These are phyloP conservation scores for Pichia sp. DNA, from an alignment of 1,139 yeast species.

Conservation along the genomic window DNA sequence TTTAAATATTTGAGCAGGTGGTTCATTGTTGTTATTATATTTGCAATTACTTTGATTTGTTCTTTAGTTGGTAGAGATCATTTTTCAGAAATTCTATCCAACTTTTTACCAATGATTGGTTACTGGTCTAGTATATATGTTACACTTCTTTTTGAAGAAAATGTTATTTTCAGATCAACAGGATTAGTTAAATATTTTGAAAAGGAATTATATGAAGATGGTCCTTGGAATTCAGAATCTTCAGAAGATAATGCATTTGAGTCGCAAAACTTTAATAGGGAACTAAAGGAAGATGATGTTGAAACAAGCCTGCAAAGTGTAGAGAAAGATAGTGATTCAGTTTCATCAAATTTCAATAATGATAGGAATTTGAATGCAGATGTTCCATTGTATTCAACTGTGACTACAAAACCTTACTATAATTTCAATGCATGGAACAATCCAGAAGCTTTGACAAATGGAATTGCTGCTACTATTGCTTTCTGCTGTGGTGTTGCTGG, in stretches of 20 bases:
- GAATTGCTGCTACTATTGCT: constrained; percentile 69
- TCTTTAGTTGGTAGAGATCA: constrained; percentile 72
- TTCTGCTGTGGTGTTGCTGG: constrained; percentile 83
- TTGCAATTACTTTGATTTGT: constrained; percentile 58
- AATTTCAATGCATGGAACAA: constrained; percentile 59
- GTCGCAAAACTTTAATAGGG: too few relatives aligned
- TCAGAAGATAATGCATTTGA: neutral
- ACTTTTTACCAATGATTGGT: constrained; percentile 89
- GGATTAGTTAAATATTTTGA: constrained; percentile 43
- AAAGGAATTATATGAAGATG: constrained; percentile 37
- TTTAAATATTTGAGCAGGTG: constrained; percentile 71
- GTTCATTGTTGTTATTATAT: constrained; percentile 62
- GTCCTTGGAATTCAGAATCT: constrained; percentile 1
- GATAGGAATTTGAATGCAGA: too few relatives aligned
- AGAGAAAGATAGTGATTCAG: neutral
- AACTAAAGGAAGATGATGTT: too few relatives aligned
- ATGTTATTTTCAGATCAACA: constrained; percentile 57
- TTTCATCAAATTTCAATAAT: neutral
- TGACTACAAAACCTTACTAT: constrained; percentile 33
- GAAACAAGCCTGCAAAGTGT: neutral
- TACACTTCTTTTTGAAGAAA: constrained; percentile 65
- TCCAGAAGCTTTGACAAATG: constrained; percentile 54
- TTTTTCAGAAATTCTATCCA: constrained; percentile 68
- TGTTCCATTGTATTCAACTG: constrained; percentile 20
- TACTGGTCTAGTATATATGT: constrained; percentile 89